A percentile compares a stretch with the other conserved stretches of the same genome.
phyloP scores from a whole-genome alignment of 176 grass and related monocot species.

The Carex littledalei region DNA sequence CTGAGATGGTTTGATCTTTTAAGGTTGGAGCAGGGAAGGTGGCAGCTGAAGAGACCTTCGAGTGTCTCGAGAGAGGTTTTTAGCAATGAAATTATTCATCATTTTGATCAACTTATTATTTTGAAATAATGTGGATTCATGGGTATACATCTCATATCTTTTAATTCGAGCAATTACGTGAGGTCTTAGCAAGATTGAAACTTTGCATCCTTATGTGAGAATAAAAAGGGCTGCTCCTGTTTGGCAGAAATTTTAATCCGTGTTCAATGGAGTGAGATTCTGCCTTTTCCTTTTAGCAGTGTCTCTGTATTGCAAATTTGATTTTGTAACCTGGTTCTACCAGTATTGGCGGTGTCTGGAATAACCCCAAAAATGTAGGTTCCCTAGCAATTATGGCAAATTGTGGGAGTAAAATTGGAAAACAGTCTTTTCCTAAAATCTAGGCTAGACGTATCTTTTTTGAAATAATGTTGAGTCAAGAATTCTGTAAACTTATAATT shows the following conservation, averaged over 20 bases:
- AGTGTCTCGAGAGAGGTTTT: conserved; percentile 51
- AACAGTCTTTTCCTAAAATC: too few relatives aligned
- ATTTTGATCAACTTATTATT: not conserved
- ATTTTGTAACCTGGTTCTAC: not conserved
- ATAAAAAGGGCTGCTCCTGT: not conserved
- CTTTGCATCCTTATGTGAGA: not conserved
- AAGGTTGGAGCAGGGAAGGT: conserved; percentile 76
- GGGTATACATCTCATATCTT: not conserved
- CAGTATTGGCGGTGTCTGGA: not conserved
- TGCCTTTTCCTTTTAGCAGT: not conserved
- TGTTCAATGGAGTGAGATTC: not conserved
- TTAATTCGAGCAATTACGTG: not conserved
- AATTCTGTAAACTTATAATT: too few relatives aligned
- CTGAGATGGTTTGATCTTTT: not conserved
- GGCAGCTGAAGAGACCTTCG: conserved; percentile 61
- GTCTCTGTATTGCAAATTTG: not conserved
- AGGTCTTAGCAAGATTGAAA: not conserved
- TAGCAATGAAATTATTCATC: not conserved
- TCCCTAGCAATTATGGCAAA: too few relatives aligned
- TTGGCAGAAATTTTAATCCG: not conserved
- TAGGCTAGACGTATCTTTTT: too few relatives aligned
- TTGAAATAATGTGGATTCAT: not conserved
- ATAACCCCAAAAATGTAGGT: not conserved
- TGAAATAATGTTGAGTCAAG: too few relatives aligned
- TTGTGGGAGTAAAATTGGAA: too few relatives aligned